These are phyloP conservation scores for Candida stauntonica DNA, from an alignment of 805 yeast genomes.

Conservation along the genomic window DNA sequence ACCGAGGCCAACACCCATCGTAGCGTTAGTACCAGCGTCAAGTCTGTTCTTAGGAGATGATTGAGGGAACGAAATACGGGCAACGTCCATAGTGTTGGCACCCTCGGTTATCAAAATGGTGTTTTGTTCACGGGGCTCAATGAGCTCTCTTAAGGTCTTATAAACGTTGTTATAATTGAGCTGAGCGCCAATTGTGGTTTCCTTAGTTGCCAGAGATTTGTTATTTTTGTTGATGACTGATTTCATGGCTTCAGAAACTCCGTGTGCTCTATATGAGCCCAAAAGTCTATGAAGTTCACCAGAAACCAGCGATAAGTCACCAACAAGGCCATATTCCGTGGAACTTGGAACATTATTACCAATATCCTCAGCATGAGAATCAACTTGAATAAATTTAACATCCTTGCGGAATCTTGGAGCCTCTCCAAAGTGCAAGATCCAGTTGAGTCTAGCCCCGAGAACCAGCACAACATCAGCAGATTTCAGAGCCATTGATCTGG, in stretches of 20 bases:
- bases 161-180: slow-evolving; percentile 53
- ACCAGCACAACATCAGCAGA: slow-evolving; percentile 55
- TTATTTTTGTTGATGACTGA: slow-evolving; percentile 31
- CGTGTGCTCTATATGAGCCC: slow-evolving; percentile 30
- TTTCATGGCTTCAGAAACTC: slow-evolving; percentile 25
- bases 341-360: slow-evolving; percentile 39
- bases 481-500: slow-evolving; percentile 55
- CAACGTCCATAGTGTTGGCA: slow-evolving; percentile 75
- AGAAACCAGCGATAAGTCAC: slow-evolving; percentile 46
- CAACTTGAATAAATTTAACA: slow-evolving; percentile 55
- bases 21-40: slow-evolving; percentile 75
- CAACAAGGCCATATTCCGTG: slow-evolving; percentile 43
- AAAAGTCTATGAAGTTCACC: slow-evolving; percentile 30
- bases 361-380: slow-evolving; percentile 47
- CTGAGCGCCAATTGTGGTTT: slow-evolving; percentile 19
- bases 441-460: slow-evolving; percentile 65
- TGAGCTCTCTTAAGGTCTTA: slow-evolving; percentile 39
- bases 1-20: slow-evolving; percentile 74
- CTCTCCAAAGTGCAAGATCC: slow-evolving; percentile 69
- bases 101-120: slow-evolving; percentile 58
- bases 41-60: slow-evolving; percentile 47
- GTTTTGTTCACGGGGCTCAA: slow-evolving; percentile 29
- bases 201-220: slow-evolving; percentile 32
- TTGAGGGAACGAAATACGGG: slow-evolving; percentile 57
- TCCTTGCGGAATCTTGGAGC: slow-evolving; percentile 44